Evolutionary conservation across 1,139 yeast species (phyloP), one percentile per base, ranked within the genome.

Genomic region (Yamadazyma buinensis): DNA sequence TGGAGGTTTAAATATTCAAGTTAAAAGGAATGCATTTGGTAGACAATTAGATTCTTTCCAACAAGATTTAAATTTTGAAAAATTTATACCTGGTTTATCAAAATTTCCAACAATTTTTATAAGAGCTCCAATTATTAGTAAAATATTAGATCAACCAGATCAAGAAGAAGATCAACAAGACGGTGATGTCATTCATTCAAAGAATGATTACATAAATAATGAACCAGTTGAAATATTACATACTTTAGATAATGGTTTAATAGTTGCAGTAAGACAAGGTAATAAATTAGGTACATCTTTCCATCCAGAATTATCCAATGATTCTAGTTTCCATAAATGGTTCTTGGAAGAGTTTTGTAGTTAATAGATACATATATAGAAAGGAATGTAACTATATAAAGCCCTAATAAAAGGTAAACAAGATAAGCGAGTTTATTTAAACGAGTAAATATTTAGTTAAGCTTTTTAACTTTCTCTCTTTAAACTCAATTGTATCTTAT

Each of bases 201-300:
- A 44, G 21, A 65, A 62, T 42, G 39, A 42, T 18, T 59, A 61
- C 40, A 29, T 28, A 13, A 61, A 65, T 41, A 30, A 38, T 3
- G 45, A 49, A 3, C 60, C 64, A 1, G 74, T 75, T 1, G 61
- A 74, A 42, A 54, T 75, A 1, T 55, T 78, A 29, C 65, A 67
- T 36, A 53, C 57, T 10, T 54, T 76, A 34, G 55, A 62, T 4
- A 47, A 52, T 30, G 66, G 71, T 1, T 52, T 72, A 35, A 70
- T 83, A 23, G 94, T 84, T 4, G 94, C 92, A 0, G 90, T 84
- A 3, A 66, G 75, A 48, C 90, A 84, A 53, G 85, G 83, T 1
- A 69, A 68, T 33, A 64, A 75, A 25, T 56, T 84, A 34, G 94
- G 90, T 2, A 84, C 92, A 0, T 78, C 88, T 2, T 85, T 85